Conservation (phyloP, 345 rosid genomes). For the Trapa bicornis region DNA sequence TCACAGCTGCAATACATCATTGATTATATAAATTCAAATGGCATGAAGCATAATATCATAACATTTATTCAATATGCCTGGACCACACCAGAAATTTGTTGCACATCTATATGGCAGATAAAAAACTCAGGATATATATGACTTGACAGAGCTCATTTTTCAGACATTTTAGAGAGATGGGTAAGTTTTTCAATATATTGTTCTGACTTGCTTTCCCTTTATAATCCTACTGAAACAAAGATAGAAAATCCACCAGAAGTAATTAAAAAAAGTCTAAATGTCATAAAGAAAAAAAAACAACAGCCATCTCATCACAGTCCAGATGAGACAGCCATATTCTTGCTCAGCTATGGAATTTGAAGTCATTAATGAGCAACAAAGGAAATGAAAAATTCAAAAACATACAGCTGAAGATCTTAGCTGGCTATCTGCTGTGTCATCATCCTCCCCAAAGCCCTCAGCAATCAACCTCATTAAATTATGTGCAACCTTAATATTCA, state of each 20-base stretch:
- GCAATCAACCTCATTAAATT: constrained; percentile 93
- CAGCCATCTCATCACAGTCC: not conserved
- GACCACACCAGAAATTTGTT: not conserved
- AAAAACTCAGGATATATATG: not conserved
- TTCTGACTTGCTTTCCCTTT: not conserved
- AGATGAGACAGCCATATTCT: not conserved
- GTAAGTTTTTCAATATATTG: not conserved
- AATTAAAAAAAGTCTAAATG: not conserved
- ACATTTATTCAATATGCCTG: not conserved
- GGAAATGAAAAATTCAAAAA: not conserved
- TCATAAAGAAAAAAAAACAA: not conserved
- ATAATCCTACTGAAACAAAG: not conserved
- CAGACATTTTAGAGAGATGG: not conserved
- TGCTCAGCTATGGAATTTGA: not conserved
- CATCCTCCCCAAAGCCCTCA: constrained; percentile 95
- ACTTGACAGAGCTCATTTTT: not conserved
- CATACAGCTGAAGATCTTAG: constrained; percentile 95
- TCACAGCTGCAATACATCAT: not conserved
- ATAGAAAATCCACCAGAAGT: not conserved
- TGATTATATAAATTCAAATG: not conserved
- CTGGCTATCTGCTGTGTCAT: constrained; percentile 73
- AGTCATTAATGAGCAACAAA: not conserved
- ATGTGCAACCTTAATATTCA: constrained; percentile 86
- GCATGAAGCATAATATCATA: not conserved
- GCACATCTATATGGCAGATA: not conserved